Conservation (phyloP, 352 stramenopile genomes). For the Phytopythium ostracodes region DNA sequence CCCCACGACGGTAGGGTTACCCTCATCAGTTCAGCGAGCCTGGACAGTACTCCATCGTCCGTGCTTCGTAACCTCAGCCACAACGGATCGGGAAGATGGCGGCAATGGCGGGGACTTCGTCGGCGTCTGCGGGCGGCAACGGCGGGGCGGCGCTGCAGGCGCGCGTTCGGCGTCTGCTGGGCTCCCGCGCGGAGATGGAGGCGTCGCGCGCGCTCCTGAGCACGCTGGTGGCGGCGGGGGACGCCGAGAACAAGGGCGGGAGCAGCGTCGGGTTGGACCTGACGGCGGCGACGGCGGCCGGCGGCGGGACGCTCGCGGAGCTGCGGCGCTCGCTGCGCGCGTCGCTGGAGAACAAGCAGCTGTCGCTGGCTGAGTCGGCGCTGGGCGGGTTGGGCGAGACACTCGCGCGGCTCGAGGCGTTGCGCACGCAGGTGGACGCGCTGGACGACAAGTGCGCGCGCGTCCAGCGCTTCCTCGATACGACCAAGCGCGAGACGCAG, state of each 20-base stretch:
- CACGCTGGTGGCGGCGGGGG: constrained; percentile 39
- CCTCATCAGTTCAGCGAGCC: too few species aligned
- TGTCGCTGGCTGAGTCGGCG: constrained; percentile 41
- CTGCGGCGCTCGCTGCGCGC: constrained; percentile 41
- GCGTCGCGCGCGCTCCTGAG: constrained; percentile 51
- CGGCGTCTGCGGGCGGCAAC: constrained; percentile 8
- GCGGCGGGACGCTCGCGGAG: constrained; percentile 27
- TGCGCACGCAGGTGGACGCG: constrained; percentile 34
- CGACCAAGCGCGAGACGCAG: constrained; percentile 59
- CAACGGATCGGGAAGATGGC: neutral
- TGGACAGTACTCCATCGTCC: too few species aligned
- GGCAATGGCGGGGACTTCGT: neutral
- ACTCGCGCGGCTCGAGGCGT: constrained; percentile 29
- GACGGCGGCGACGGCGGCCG: constrained; percentile 14
- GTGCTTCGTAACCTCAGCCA: too few species aligned
- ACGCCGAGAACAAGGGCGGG: neutral
- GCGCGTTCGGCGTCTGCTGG: constrained; percentile 62
- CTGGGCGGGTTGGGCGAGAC: constrained; percentile 37
- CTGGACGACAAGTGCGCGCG: constrained; percentile 44
- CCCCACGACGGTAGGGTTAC: too few species aligned
- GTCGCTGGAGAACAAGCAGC: constrained; percentile 49
- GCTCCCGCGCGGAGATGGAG: constrained; percentile 56
- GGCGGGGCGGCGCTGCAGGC: constrained; percentile 33
- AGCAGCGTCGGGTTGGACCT: constrained; percentile 17
- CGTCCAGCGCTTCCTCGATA: constrained; percentile 51